phyloP scores from a whole-genome alignment of 176 grass and related monocot species.

The Puya raimondii region DNA sequence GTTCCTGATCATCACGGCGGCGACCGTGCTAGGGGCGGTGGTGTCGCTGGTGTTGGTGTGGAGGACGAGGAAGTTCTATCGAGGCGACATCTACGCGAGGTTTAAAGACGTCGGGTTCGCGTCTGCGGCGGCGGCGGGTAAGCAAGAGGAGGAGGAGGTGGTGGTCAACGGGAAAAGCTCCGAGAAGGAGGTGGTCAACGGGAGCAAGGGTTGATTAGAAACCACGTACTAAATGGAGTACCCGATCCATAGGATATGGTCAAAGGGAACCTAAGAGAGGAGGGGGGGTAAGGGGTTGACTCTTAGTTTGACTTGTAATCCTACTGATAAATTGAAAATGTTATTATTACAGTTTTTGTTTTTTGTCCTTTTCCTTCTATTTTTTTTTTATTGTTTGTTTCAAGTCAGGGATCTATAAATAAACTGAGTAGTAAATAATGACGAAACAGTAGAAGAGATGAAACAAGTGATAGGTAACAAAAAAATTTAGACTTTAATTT shows the following conservation, averaged over 20 bases:
- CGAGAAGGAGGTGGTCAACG: background rate
- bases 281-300: background rate
- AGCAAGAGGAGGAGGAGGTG: background rate
- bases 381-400: too few species aligned
- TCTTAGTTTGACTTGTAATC: background rate
- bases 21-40: conserved; percentile 30
- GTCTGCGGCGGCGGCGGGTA: background rate
- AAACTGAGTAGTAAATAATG: too few species aligned
- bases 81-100: conserved; percentile 62
- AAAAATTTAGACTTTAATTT: too few species aligned
- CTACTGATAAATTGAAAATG: background rate
- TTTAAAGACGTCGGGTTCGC: conserved; percentile 20
- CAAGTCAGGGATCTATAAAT: too few species aligned
- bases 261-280: background rate
- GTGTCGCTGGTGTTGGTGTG: conserved; percentile 65
- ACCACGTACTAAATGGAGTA: too few species aligned
- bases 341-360: too few species aligned
- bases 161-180: background rate
- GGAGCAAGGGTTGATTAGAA: background rate
- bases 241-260: background rate
- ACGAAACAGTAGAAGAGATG: too few species aligned
- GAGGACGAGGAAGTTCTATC: conserved; percentile 61
- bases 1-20: conserved; percentile 53
- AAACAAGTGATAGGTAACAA: too few species aligned
- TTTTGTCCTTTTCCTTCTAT: too few species aligned